Percentiles rank a stretch among this genome's conserved stretches.
Conservation (phyloP, 2,329 filamentous ascomycete genomes). For the Rhinocladiella similis region DNA sequence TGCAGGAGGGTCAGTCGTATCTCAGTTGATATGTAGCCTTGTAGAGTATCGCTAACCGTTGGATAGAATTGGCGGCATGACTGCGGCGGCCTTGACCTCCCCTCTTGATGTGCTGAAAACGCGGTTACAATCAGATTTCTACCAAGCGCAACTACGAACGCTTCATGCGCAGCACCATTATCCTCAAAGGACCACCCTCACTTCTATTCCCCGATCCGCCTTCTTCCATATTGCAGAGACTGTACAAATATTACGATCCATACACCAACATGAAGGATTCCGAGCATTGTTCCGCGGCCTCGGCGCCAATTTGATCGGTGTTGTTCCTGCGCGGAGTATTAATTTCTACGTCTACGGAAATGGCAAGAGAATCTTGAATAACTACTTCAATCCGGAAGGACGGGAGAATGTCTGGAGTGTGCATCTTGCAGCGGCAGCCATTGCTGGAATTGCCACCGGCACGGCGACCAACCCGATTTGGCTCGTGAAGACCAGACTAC, state of each 20-base stretch:
- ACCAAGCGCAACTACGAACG: constrained; percentile 76
- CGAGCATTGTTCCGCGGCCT: constrained; percentile 90
- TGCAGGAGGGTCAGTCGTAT: constrained; percentile 72
- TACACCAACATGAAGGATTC: constrained; percentile 79
- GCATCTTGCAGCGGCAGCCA: constrained; percentile 73
- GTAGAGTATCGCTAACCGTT: constrained; percentile 17
- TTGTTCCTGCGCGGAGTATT: constrained; percentile 85
- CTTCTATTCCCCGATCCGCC: constrained; percentile 66
- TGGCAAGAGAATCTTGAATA: constrained; percentile 77
- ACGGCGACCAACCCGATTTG: constrained; percentile 96
- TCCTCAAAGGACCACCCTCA: constrained; percentile 54
- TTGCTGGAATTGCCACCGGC: constrained; percentile 79
- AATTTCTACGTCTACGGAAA: constrained; percentile 95
- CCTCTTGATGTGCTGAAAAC: constrained; percentile 94
- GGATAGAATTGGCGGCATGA: constrained; percentile 80
- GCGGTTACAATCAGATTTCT: constrained; percentile 89
- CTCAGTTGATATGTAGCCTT: constrained; percentile 9
- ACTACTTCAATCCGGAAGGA: constrained; percentile 68
- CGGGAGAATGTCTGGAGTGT: constrained; percentile 49
- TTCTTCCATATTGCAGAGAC: constrained; percentile 80
- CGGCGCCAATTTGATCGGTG: constrained; percentile 84
- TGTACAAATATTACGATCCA: constrained; percentile 77
- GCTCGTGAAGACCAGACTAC: constrained; percentile 90
- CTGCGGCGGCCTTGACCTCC: constrained; percentile 85
- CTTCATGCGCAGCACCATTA: constrained; percentile 61